Evolutionary conservation across 768 basidiomycete genomes (phyloP), one percentile per base, ranked within the genome.

Genomic region (Chlorophyllum brunneum): DNA sequence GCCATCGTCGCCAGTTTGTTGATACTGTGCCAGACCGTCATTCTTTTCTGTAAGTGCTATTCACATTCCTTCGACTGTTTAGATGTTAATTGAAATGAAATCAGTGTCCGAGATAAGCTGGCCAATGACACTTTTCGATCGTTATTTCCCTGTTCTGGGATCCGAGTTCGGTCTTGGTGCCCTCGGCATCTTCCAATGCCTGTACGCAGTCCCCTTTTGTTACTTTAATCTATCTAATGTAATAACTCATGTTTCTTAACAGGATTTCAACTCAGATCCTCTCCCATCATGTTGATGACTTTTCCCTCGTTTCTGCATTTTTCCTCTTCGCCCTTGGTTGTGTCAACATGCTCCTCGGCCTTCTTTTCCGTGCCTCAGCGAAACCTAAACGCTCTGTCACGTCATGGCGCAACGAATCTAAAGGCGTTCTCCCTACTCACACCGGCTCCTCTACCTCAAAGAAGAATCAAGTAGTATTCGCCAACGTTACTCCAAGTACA

Each of bases 131-230:
- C 87, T 92, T 75, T 95, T 95, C 68, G 82, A 87, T 58, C 80
- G 80, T n/a, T 94, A 81, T 73, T 87, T 95, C 71, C 94, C 94
- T 26, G 86, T 95, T 39, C 81, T 97, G n/a, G 93, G 94, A 15
- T 75, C 75, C 7, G 74, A 81, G 48, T 95, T 95, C 64, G 93
- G 94, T 39, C 75, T 95, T 13, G 94, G 93, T 33, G 81, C 91
- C 16, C 77, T 95, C 15, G 94, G 94, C 15, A 81, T 92, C 53
- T 88, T 95, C 71, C 87, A 95, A 69, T 34, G 44, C 69, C 75
- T 95, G 85, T 89, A 55, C 56, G 85, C 77, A 22, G n/a, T 31
- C 42, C 34, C 27, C 31, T 26, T 33, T 38, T 10, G 56, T 20
- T 26, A 36, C 5, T 37, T 34, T 20, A 36, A 31, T 9, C 27